Conservation (phyloP, 2,329 filamentous ascomycete genomes). For the Mariannaea sp. region DNA sequence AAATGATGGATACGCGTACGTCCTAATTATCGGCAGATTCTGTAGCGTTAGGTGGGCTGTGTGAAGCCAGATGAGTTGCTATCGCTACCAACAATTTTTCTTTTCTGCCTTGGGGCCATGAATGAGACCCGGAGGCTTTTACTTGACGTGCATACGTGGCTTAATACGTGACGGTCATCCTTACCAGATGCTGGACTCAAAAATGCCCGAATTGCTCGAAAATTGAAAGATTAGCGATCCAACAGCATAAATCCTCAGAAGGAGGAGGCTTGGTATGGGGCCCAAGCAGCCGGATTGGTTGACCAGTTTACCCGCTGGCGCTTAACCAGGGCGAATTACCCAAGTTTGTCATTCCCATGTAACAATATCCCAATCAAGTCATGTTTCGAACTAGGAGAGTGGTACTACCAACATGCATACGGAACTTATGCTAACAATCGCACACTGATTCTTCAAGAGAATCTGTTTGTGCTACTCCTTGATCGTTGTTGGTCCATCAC, state of each 20-base stretch:
- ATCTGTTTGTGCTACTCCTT: constrained; percentile 6
- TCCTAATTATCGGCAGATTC: no score
- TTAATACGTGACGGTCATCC: no score
- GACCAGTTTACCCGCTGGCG: background rate
- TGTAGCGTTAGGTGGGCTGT: no score
- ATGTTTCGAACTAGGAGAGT: constrained; percentile 27
- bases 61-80: no score
- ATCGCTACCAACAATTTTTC: no score
- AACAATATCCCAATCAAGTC: background rate
- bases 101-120: no score
- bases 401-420: constrained; percentile 27
- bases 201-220: background rate
- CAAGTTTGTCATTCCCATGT: background rate
- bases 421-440: constrained; percentile 22
- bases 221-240: background rate
- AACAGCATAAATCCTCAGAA: background rate
- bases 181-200: no score
- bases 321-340: constrained; percentile 2
- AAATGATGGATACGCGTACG: background rate
- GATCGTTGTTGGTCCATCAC: constrained; percentile 19
- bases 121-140: no score
- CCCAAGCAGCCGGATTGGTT: constrained; percentile 6
- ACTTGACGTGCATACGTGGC: no score
- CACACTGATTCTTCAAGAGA: constrained; percentile 11
- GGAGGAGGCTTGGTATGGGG: no score